Evolutionary conservation across 2,329 filamentous ascomycete genomes (phyloP), one percentile per base, ranked within the genome.

Genomic region (Fusarium humuli): DNA sequence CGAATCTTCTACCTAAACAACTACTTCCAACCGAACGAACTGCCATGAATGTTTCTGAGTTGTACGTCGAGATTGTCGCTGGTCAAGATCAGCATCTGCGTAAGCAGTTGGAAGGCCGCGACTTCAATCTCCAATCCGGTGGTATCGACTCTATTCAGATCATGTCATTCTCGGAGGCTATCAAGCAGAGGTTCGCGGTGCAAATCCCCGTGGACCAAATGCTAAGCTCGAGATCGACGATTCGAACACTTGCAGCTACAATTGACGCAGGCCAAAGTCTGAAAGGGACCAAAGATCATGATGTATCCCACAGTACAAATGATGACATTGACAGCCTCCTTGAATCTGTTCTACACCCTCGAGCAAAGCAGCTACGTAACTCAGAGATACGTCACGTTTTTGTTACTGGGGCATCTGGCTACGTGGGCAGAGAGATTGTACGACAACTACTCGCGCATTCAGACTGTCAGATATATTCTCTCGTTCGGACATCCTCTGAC

Each of bases 91-190:
- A 52, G 23, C 8, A 16, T 41, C 18, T 41, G 6, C 49, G 23
- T 16, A 5, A 27, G 22, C 34, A 41, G 23, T 52, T 52, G 32
- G 18, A 40, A 27, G 34, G 34, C 18, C 3, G 14, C 7, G 18
- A 52, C 23, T 52, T 52, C 34, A 52, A 29, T 29, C 12, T 52
- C 12, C 34, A 52, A 52, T 29, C 34, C 22, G 49, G 34, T 12
- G 49, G 49, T 34, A 52, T 52, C 18, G 49, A 52, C 49, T 41
- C 49, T 37, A 10, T 52, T 11, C 49, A 52, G 49, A 41, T 41
- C 34, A 52, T 52, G 34, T 52, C 34, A 1, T 52, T 52, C 30
- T 52, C 49, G 16, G 34, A 40, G 12, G 30, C 49, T 22, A 52
- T 52, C 18, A 52, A 52, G 34, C 49, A 52, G 23, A 40, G 18